Evolutionary conservation across 805 yeast genomes (phyloP).

Genomic region (Kluyveromyces dobzhanskii): DNA sequence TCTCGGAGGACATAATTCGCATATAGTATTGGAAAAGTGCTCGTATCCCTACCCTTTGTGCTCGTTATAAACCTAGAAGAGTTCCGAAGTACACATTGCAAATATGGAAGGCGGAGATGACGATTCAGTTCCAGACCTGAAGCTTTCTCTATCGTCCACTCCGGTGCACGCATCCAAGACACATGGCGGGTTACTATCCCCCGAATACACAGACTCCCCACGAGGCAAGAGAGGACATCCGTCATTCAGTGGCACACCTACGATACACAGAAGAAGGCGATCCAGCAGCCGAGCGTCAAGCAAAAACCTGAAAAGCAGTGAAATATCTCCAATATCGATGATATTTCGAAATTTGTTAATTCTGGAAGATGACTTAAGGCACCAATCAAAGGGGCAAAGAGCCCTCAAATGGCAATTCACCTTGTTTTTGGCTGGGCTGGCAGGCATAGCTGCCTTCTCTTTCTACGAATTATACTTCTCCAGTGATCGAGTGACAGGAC

Average conservation of each 20-base stretch:
- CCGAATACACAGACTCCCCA: background rate
- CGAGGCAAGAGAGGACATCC: background rate
- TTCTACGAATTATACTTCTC: constrained; percentile 32
- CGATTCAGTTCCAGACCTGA: constrained; percentile 1
- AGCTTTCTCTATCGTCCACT: background rate
- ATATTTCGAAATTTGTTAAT: constrained; percentile 75
- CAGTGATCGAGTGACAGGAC: constrained; percentile 34
- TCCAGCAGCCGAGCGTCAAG: constrained; percentile 26
- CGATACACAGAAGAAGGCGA: constrained; percentile 11
- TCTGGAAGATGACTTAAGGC: constrained; percentile 76
- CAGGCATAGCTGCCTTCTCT: constrained; percentile 33
- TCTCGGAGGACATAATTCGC: no score
- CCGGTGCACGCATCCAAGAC: background rate
- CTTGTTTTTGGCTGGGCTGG: constrained; percentile 32
- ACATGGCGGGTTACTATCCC: background rate
- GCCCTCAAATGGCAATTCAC: constrained; percentile 44
- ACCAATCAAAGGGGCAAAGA: constrained; percentile 69
- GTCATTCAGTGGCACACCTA: constrained; percentile 1
- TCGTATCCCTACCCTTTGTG: no score
- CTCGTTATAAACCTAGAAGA: no score
- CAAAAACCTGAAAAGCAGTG: constrained; percentile 20
- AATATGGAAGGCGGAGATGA: background rate
- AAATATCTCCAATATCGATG: constrained; percentile 50
- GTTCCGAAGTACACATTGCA: no score
- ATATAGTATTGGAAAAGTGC: no score